Percentiles rank a stretch among this genome's conserved stretches.
Evolutionary conservation across 345 rosid species (phyloP).

Genomic region (Populus deltoides): DNA sequence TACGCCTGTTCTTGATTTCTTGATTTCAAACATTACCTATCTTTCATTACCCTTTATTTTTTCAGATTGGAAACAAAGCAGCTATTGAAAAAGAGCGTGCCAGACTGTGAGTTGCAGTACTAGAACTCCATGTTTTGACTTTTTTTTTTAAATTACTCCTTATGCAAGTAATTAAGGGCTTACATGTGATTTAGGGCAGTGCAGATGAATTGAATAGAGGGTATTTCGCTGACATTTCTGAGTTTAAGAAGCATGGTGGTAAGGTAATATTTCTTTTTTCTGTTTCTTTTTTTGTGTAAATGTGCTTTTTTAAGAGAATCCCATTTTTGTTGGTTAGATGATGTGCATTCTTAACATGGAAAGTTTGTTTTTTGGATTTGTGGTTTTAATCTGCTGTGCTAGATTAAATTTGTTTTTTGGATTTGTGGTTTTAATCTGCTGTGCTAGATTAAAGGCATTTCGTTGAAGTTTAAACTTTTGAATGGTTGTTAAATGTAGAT

Average conservation of each 20-base stretch:
- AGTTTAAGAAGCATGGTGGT: slow-evolving; percentile 79
- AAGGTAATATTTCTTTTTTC: slow-evolving; percentile 55
- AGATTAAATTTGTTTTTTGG: background rate
- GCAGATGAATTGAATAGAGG: slow-evolving; percentile 93
- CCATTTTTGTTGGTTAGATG: too few species aligned
- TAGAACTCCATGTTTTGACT: background rate
- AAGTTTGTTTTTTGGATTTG: too few species aligned
- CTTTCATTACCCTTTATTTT: background rate
- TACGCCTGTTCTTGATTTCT: background rate
- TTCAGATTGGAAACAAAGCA: slow-evolving; percentile 65
- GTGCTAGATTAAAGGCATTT: background rate
- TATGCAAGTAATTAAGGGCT: background rate
- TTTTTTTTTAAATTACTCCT: background rate
- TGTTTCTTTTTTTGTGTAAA: background rate
- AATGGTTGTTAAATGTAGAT: slow-evolving; percentile 42
- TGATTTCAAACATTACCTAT: background rate
- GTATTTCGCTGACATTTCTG: slow-evolving; percentile 72
- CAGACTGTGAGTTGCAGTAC: slow-evolving; percentile 59
- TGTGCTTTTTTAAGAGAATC: background rate
- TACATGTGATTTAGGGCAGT: slow-evolving; percentile 72
- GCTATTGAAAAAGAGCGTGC: slow-evolving; percentile 80
- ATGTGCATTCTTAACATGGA: too few species aligned
- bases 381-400: background rate
- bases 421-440: background rate
- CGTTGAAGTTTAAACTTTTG: background rate